Evolutionary conservation across 176 grass and related monocot genomes (phyloP).

Genomic region (Canna indica): DNA sequence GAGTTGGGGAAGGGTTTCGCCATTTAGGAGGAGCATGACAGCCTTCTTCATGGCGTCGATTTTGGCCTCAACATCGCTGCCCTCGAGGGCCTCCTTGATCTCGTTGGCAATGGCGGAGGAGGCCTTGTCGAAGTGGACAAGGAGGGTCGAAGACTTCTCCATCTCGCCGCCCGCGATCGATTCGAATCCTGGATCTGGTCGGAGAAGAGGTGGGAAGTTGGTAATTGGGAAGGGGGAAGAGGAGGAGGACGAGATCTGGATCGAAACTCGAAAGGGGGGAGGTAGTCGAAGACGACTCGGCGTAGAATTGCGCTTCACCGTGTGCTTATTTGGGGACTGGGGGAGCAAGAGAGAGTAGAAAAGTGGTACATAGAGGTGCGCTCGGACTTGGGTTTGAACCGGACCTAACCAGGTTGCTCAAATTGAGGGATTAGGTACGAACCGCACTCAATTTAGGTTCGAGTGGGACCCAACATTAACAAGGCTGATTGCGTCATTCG

Average conservation of each 20-base stretch:
- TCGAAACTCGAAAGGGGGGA: not conserved
- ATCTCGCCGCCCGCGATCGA: not conserved
- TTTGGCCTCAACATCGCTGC: constrained; percentile 12
- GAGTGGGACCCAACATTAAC: too few relatives aligned
- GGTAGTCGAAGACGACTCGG: not conserved
- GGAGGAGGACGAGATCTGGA: not conserved
- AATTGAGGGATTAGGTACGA: too few relatives aligned
- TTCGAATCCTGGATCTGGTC: not conserved
- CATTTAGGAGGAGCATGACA: constrained; percentile 19
- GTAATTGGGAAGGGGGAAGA: too few relatives aligned
- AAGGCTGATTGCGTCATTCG: too few relatives aligned
- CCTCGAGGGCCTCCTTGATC: constrained; percentile 16
- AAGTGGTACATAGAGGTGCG: not conserved
- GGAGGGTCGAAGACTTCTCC: constrained; percentile 16
- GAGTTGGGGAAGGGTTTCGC: constrained; percentile 14
- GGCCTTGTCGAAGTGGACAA: constrained; percentile 16
- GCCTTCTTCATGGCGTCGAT: constrained; percentile 21
- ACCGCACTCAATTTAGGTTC: too few relatives aligned
- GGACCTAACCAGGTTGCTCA: too few relatives aligned
- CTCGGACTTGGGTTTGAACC: not conserved
- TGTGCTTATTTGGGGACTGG: not conserved
- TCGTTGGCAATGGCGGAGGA: constrained; percentile 12
- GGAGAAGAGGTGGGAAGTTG: not conserved
- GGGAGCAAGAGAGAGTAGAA: not conserved
- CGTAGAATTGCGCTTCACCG: not conserved